A percentile compares a stretch with the other conserved stretches of the same genome.
Conservation (phyloP, 495 filamentous ascomycete genomes). For the Podospora bellae-mahoneyi region DNA sequence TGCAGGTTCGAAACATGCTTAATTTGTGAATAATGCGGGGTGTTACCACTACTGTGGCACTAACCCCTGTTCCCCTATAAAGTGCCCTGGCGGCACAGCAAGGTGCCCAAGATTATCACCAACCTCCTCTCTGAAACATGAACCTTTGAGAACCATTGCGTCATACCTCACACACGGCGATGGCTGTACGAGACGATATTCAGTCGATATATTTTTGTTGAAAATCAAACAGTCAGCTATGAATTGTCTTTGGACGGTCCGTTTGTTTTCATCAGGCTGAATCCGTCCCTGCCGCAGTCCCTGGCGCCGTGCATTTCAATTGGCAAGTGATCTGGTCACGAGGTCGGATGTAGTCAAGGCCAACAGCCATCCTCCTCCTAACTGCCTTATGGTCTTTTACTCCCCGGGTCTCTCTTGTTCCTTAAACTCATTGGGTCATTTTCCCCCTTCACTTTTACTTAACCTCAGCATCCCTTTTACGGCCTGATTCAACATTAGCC, state of each 20-base stretch:
- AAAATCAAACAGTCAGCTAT: background rate
- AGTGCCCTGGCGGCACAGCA: conserved; percentile 5
- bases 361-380: background rate
- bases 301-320: background rate
- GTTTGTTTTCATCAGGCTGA: background rate
- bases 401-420: too few relatives aligned
- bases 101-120: background rate
- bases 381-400: too few relatives aligned
- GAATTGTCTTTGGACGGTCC: background rate
- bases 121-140: background rate
- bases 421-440: too few relatives aligned
- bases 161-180: background rate
- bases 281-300: background rate
- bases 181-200: background rate
- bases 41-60: conserved; percentile 3
- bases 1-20: conserved; percentile 8
- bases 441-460: too few relatives aligned
- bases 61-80: background rate
- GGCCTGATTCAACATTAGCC: too few relatives aligned
- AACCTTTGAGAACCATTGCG: conserved; percentile 8
- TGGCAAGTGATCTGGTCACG: background rate
- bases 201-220: background rate
- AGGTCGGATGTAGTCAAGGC: background rate
- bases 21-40: conserved; percentile 8
- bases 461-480: too few relatives aligned